These are phyloP conservation scores for Grifola frondosa DNA, from an alignment of 1,284 basidiomycete genomes.

Conservation along the genomic window DNA sequence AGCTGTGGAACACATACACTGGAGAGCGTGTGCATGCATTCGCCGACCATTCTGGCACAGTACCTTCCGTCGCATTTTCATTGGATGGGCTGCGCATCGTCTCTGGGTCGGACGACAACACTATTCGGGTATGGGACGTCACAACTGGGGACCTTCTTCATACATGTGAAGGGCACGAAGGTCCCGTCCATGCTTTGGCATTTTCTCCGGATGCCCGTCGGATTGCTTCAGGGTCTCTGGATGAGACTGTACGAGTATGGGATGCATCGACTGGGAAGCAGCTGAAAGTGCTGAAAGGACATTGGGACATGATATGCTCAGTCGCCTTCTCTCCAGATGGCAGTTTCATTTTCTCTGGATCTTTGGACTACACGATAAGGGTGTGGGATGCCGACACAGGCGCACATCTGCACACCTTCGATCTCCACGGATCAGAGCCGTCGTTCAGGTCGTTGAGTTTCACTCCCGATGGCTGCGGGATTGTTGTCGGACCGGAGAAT, in stretches of 20 bases:
- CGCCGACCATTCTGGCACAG: too few relatives aligned
- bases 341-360: conserved; percentile 6
- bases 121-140: conserved; percentile 64
- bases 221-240: conserved; percentile 87
- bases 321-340: conserved; percentile 12
- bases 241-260: conserved; percentile 92
- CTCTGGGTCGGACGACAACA: conserved; percentile 89
- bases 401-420: conserved; percentile 1
- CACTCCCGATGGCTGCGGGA: conserved; percentile 24
- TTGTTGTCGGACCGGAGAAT: conserved; percentile 1
- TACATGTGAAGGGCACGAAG: conserved; percentile 84
- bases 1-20: background rate
- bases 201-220: conserved; percentile 75
- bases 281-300: conserved; percentile 10
- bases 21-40: background rate
- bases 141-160: conserved; percentile 86
- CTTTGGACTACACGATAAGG: conserved; percentile 3
- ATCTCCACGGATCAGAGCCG: conserved; percentile 4
- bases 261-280: conserved; percentile 68
- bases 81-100: conserved; percentile 49
- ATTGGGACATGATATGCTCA: conserved; percentile 10
- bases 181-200: conserved; percentile 92
- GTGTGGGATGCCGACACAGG: conserved; percentile 5
- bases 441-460: conserved; percentile 18
- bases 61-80: conserved; percentile 11